Evolutionary conservation across 371 early-diverging fungal genomes (phyloP), one percentile per base, ranked within the genome.

Genomic region (Capniomyces stellatus): DNA sequence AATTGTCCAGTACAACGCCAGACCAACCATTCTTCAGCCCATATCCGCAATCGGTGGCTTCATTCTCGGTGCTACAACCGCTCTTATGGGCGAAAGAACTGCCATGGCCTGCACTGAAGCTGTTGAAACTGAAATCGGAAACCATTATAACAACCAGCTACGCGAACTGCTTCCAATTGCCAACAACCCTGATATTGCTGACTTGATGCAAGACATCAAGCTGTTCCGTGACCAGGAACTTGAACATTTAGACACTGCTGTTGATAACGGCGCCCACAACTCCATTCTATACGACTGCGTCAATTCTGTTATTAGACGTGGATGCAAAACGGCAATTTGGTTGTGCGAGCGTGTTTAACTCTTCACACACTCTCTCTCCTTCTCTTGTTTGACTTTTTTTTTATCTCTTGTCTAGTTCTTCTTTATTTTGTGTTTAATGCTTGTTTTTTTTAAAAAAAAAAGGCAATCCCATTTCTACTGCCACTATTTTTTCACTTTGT

Each of bases 101-200:
- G 93, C 94, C 24, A 96, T 96, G 96, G 89, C 92, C 1, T 93
- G 93, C 66, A 96, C 97, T 0, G 97, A 96, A 60, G 96, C 96
- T 0, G 97, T 94, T 18, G 97, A 96, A 67, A 90, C 93, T 0
- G 87, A 86, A 18, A 94, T 96, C 66, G 95, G 95, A n/a, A 70
- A 81, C 41, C 96, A 96, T 60, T 96, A 96, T 64, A 89, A 95
- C 61, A 91, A 92, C 77, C 82, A 76, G 54, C 68, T 62, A 2
- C 25, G 59, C 1, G 64, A 69, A 15, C 24, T 43, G 3, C 3
- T 35, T 29, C 2, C 29, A 2, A 23, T 55, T 2, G n/a, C 12
- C 3, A 19, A 54, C 6, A 19, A 35, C 52, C 68, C 68, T 25
- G 42, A 52, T 3, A 41, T 52, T 4, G 54, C 18, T 27, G 46